These are phyloP conservation scores for Jamesozyma rosinii DNA, from an alignment of 805 yeast species.

Conservation along the genomic window DNA sequence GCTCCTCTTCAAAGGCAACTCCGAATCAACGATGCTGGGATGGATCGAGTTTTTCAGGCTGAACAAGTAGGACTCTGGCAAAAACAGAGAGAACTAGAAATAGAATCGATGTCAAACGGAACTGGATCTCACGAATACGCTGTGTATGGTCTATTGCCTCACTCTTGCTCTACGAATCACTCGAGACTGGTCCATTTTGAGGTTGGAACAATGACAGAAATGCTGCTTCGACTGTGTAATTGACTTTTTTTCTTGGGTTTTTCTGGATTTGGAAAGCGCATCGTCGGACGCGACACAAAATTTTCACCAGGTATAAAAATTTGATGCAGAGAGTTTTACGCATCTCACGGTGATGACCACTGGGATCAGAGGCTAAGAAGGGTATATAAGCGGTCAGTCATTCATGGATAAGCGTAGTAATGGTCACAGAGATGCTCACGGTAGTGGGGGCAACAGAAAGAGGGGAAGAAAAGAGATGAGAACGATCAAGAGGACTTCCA, in stretches of 20 bases:
- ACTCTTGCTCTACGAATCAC: too few species aligned
- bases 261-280: neutral
- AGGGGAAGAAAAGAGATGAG: slow-evolving; percentile 56
- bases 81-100: too few species aligned
- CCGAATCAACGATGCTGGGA: too few species aligned
- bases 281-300: neutral
- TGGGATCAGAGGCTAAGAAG: neutral
- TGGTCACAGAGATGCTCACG: neutral
- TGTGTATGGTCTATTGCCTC: too few species aligned
- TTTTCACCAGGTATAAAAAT: neutral
- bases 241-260: neutral
- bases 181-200: too few species aligned
- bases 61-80: too few species aligned
- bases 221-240: neutral
- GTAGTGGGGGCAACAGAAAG: slow-evolving; percentile 14
- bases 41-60: too few species aligned
- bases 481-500: slow-evolving; percentile 46
- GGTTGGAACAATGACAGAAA: neutral
- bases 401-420: neutral
- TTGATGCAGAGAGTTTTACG: neutral
- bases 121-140: too few species aligned
- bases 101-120: too few species aligned
- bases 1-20: too few species aligned
- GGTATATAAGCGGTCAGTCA: neutral
- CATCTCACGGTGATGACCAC: neutral